These are phyloP conservation scores for Pseudozyma sp. DNA, from an alignment of 1,284 basidiomycete species.

Conservation along the genomic window DNA sequence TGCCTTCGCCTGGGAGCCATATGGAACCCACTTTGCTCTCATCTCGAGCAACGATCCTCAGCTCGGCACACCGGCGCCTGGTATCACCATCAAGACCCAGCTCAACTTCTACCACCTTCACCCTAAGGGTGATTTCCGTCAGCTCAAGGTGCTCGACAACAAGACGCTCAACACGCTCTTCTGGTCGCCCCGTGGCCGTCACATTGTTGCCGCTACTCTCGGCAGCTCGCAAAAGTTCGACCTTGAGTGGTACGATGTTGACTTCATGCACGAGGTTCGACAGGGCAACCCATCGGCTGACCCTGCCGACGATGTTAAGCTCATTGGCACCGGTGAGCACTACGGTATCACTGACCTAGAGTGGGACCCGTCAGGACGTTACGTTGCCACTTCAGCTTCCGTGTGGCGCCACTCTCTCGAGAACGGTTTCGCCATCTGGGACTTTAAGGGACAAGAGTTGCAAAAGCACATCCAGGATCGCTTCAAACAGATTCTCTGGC, in stretches of 20 bases:
- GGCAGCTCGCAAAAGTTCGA: slow-evolving; percentile 96
- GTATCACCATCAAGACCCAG: slow-evolving; percentile 93
- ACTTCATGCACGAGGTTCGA: slow-evolving; percentile 80
- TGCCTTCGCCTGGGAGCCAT: slow-evolving; percentile 98
- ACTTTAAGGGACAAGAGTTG: slow-evolving; percentile 94
- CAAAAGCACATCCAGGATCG: slow-evolving; percentile 88
- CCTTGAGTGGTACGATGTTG: slow-evolving; percentile 98
- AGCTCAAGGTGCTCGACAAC: slow-evolving; percentile 83
- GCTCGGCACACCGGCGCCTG: slow-evolving; percentile 85
- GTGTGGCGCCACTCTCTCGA: slow-evolving; percentile 96
- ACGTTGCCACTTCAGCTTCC: slow-evolving; percentile 91
- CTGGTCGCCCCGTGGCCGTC: slow-evolving; percentile 96
- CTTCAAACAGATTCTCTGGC: slow-evolving; percentile 99
- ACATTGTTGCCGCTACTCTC: slow-evolving; percentile 94
- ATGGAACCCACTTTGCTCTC: slow-evolving; percentile 94
- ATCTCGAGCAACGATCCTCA: slow-evolving; percentile 95
- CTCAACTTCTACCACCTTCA: slow-evolving; percentile 97
- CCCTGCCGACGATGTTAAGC: slow-evolving; percentile 82
- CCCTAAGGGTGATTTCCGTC: slow-evolving; percentile 93
- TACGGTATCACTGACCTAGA: slow-evolving; percentile 98
- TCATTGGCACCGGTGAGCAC: slow-evolving; percentile 87
- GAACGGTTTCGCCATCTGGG: slow-evolving; percentile 96
- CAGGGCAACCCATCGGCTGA: slow-evolving; percentile 75
- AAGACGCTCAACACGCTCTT: slow-evolving; percentile 94
- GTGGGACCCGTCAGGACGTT: slow-evolving; percentile 97